phyloP scores from a whole-genome alignment of 2,329 filamentous ascomycete genomes.

The Davidsoniella virescens region DNA sequence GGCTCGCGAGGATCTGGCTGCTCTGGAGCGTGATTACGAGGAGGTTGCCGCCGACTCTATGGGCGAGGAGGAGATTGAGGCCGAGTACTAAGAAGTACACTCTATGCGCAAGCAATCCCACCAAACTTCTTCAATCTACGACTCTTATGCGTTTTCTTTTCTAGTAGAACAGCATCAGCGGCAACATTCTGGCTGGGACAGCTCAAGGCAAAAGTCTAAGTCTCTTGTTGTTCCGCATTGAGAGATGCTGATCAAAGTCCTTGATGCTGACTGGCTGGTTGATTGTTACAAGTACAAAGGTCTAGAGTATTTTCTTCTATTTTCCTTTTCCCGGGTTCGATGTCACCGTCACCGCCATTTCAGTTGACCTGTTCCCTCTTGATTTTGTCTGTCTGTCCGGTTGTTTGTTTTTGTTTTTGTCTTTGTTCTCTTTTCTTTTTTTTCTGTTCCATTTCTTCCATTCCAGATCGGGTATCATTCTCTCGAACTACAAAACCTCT shows the following conservation, averaged over 20 bases:
- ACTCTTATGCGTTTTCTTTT: conserved; percentile 1
- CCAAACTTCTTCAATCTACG: conserved; percentile 2
- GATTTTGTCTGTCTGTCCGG: conserved; percentile 1
- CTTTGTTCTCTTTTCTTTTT: conserved; percentile 3
- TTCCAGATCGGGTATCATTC: no score
- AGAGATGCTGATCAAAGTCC: no score
- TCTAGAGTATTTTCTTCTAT: conserved; percentile 8
- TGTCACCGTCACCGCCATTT: not conserved
- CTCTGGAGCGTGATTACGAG: conserved; percentile 95
- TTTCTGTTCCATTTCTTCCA: conserved; percentile 6
- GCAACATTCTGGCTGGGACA: not conserved
- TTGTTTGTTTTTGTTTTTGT: conserved; percentile 4
- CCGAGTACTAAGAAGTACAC: conserved; percentile 59
- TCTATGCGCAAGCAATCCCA: conserved; percentile 1
- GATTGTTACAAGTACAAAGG: conserved; percentile 10
- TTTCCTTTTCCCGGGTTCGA: conserved; percentile 3
- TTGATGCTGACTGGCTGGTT: not conserved
- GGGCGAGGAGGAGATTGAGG: conserved; percentile 72
- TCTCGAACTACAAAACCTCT: no score
- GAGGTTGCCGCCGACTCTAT: conserved; percentile 92
- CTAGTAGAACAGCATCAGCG: conserved; percentile 1
- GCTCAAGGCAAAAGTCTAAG: no score
- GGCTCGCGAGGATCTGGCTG: conserved; percentile 94
- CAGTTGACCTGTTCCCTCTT: conserved; percentile 1
- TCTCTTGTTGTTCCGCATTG: no score